Evolutionary conservation across 768 basidiomycete species (phyloP), one percentile per base, ranked within the genome.

Genomic region (Serendipita sp.): DNA sequence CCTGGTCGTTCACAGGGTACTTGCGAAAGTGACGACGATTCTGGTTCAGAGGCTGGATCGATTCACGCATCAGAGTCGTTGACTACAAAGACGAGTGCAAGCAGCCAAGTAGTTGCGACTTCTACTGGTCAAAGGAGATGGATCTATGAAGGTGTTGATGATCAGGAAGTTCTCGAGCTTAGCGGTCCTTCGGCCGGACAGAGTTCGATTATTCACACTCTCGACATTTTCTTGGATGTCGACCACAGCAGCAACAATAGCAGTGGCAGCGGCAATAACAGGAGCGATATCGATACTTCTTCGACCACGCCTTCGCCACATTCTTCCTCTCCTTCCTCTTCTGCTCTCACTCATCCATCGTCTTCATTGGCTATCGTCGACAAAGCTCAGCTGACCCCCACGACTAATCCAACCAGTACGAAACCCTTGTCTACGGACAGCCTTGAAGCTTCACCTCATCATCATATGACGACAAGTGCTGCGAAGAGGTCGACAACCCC

Each of bases 161-260:
- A 81, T 36, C 76, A 76, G 0, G 75, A 74, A 30, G 78, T 76
- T 32, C 75, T 81, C 34, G 73, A 76, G 62, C 81, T 89, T 45
- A 87, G 84, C 65, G 95, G 95, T 0, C 94, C 95, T 28, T 92
- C 89, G 8, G 95, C 92, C 1, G 95, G 95, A 1, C 95, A 99
- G 76, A 92, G 89, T 73, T 86, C 85, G 62, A 81, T 94, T 64
- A 91, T 99, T 78, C 88, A 89, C 65, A 81, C 83, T 3, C 74
- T 89, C 10, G 88, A 88, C 67, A 76, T 85, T 34, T 89, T 89
- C 70, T 77, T 89, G 7, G 85, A 86, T 11, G 76, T 89, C 3
- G 83, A 86, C 69, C 80, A 83, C 68, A 70, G 0, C 64, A 66
- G 10, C n/a, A 34, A 44, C 63, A 5, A 41, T 13, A 3, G 2